These are phyloP conservation scores for Obelidium mucronatum DNA, from an alignment of 192 early-diverging fungal genomes.

Conservation along the genomic window DNA sequence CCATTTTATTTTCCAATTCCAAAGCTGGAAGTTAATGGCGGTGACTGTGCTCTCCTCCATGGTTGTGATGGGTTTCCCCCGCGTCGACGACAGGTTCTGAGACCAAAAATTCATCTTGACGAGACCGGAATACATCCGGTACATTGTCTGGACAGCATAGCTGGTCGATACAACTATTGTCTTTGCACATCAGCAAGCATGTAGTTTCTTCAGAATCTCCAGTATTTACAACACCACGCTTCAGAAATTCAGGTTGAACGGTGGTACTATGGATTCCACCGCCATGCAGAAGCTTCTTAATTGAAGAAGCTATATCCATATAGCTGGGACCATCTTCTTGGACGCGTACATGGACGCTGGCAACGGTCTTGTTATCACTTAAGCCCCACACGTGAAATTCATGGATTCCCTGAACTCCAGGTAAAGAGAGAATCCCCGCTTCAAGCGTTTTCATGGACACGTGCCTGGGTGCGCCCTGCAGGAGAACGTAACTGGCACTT, in stretches of 20 bases:
- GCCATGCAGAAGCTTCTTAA: slow-evolving; percentile 80
- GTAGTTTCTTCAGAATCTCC: not conserved
- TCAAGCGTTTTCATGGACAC: slow-evolving; percentile 73
- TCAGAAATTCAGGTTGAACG: not conserved
- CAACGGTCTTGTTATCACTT: slow-evolving; percentile 81
- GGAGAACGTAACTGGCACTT: slow-evolving; percentile 76
- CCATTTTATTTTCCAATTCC: too few species aligned
- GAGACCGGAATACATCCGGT: too few species aligned
- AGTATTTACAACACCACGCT: not conserved
- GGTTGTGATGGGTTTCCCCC: too few species aligned
- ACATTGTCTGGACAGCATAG: slow-evolving; percentile 15
- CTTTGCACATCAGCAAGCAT: slow-evolving; percentile 27
- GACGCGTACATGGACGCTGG: slow-evolving; percentile 73
- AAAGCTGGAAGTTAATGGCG: too few species aligned
- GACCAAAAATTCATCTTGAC: not conserved
- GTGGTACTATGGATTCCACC: slow-evolving; percentile 81
- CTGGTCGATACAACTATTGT: slow-evolving; percentile 3
- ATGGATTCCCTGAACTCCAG: slow-evolving; percentile 77
- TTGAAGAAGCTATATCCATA: slow-evolving; percentile 71
- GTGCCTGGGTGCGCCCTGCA: slow-evolving; percentile 79
- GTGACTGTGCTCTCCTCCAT: too few species aligned
- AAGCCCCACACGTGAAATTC: slow-evolving; percentile 95
- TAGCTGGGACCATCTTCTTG: slow-evolving; percentile 48
- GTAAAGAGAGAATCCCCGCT: slow-evolving; percentile 57
- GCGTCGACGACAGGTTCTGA: too few species aligned